Evolutionary conservation across 2,329 filamentous ascomycete genomes (phyloP).

Genomic region (Pseudocercospora cruenta): DNA sequence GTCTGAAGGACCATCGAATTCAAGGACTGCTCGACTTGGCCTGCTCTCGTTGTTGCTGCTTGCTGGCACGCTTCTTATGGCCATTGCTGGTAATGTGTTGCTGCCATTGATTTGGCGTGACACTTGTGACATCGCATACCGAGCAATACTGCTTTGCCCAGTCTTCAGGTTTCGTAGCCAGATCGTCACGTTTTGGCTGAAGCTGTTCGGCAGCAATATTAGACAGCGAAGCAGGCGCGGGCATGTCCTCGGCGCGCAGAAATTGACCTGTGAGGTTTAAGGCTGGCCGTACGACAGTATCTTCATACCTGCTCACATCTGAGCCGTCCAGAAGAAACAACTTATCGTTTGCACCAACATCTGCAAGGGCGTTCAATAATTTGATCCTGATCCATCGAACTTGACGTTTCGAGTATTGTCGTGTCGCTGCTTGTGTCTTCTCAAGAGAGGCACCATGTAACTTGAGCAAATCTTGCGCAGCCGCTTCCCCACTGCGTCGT

Average conservation of each 20-base stretch:
- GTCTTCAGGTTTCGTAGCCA: conserved; percentile 47
- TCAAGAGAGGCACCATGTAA: conserved; percentile 67
- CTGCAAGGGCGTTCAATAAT: conserved; percentile 67
- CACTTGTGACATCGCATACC: conserved; percentile 63
- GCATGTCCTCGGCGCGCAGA: conserved; percentile 60
- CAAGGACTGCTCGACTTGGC: background rate
- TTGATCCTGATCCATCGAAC: conserved; percentile 85
- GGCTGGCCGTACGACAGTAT: conserved; percentile 68
- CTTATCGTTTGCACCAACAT: conserved; percentile 57
- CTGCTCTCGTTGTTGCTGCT: conserved; percentile 4
- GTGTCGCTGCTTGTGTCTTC: conserved; percentile 77
- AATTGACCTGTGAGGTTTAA: conserved; percentile 65
- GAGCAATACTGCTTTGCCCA: conserved; percentile 67
- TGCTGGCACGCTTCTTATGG: conserved; percentile 48
- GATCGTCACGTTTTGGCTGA: conserved; percentile 57
- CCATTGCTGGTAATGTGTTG: conserved; percentile 59
- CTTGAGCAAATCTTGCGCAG: conserved; percentile 52
- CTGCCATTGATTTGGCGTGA: conserved; percentile 61
- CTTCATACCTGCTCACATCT: conserved; percentile 63
- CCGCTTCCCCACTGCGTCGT: conserved; percentile 30
- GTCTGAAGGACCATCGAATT: background rate
- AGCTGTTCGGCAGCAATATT: conserved; percentile 60
- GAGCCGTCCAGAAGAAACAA: conserved; percentile 84
- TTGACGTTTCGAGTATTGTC: conserved; percentile 85
- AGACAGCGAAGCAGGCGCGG: conserved; percentile 59